These are phyloP conservation scores for Bruguiera gymnorhiza DNA, from an alignment of 345 rosid genomes.

Conservation along the genomic window DNA sequence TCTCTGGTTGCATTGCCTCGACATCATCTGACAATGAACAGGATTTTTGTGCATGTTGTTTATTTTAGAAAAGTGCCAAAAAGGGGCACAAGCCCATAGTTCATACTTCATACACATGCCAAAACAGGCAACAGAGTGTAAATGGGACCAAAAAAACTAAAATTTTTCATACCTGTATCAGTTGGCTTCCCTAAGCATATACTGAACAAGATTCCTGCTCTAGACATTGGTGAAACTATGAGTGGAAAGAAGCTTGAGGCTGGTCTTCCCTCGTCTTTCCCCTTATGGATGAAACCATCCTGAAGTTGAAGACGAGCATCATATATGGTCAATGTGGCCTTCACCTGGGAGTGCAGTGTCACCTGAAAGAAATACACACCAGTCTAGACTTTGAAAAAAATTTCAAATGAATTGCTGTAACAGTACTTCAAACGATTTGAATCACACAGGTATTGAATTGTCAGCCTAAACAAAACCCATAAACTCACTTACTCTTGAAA, in stretches of 20 bases:
- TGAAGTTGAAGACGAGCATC: constrained; percentile 97
- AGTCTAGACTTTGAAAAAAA: constrained; percentile 4
- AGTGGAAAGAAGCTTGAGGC: constrained; percentile 75
- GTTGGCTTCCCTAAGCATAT: constrained; percentile 51
- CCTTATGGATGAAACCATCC: constrained; percentile 76
- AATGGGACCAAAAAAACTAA: too few relatives aligned
- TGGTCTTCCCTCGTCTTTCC: constrained; percentile 75
- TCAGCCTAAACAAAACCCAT: constrained; percentile 3
- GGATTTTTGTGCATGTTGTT: background rate
- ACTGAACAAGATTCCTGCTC: constrained; percentile 72
- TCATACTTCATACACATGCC: too few relatives aligned
- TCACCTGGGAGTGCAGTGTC: constrained; percentile 82
- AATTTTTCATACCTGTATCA: constrained; percentile 42
- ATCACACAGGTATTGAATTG: background rate
- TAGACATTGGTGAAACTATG: constrained; percentile 70
- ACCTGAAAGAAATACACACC: constrained; percentile 47
- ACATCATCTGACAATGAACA: constrained; percentile 43
- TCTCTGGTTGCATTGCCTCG: constrained; percentile 42
- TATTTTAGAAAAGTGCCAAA: background rate
- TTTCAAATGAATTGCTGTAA: background rate
- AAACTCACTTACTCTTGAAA: background rate
- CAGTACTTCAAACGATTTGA: background rate
- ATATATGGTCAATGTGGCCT: constrained; percentile 68
- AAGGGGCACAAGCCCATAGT: too few relatives aligned
- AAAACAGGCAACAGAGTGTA: too few relatives aligned